Conservation (phyloP, 225 moss, liverwort and hornwort species). For the Physcomitrium patens region DNA sequence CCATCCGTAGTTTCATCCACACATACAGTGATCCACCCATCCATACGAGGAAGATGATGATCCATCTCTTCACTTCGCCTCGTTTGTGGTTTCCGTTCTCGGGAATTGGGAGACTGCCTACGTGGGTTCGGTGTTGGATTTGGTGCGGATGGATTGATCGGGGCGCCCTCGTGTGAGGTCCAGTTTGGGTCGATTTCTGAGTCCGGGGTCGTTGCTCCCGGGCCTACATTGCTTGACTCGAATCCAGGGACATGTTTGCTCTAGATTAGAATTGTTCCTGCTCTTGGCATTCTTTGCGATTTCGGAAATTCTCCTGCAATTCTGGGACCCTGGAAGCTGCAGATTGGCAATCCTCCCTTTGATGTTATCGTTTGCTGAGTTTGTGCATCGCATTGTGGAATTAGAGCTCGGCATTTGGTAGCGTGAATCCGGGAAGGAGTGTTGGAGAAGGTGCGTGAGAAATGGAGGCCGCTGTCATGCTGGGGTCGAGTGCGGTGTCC, state of each 20-base stretch:
- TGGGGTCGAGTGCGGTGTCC: conserved; percentile 34
- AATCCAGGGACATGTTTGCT: not conserved
- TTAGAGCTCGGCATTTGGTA: not conserved
- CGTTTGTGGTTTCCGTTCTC: not conserved
- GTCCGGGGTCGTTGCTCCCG: not conserved
- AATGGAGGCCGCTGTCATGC: conserved; percentile 31
- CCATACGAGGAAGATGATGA: not conserved
- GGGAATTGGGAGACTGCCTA: not conserved
- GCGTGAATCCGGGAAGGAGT: not conserved
- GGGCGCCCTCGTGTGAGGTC: not conserved
- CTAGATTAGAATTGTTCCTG: not conserved
- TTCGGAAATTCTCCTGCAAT: not conserved
- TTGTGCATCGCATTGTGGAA: not conserved
- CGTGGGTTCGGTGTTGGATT: not conserved
- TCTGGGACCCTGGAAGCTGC: not conserved
- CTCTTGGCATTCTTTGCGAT: not conserved
- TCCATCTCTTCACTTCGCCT: not conserved
- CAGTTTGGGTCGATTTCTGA: not conserved
- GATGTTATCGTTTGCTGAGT: not conserved
- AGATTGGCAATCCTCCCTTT: not conserved
- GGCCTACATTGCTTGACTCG: not conserved
- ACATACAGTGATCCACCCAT: no score
- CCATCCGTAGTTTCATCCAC: no score
- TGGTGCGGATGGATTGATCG: not conserved
- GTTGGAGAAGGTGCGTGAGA: conserved; percentile 4